Base-by-base conservation (phyloP, 306 rosid species). In the Betula pendula region DNA sequence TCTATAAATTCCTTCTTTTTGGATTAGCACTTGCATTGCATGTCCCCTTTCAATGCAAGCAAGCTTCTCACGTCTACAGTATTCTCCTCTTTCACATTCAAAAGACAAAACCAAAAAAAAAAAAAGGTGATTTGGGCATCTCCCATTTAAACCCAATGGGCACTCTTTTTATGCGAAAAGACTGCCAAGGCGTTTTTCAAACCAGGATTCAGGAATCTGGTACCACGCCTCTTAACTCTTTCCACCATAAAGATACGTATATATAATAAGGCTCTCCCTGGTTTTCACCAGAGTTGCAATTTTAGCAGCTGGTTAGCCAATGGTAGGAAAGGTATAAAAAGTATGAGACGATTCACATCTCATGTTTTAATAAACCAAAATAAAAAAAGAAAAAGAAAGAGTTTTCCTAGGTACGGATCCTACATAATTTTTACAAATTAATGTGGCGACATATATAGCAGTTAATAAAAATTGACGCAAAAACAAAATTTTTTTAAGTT, bases 1-100 rank as follows among this genome's bases (percentile, higher is more conserved):
- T 92, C 91, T 81, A 85, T 81, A 84, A 77, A 85, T 88, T 90
- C 87, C 77, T 81, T 50, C 42, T 78, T 80, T 86, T 88, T 70
- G 84, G 79, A 77, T 83, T 76, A 68, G 51, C 79, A 82, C 89
- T 87, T 89, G 81, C 86, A 84, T 87, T 90, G 89, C 92, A 87
- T 90, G 90, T 85, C 84, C 83, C 88, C 87, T 87, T 84, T 56
- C 24, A 87, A 84, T 56, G 77, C 81, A 82, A 82, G 55, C 75
- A 77, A 53, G 47, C 76, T 76, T 70, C 70, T 73, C 83, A 76
- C 70, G 85, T 45, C 77, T 65, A 73, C 74, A 81, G 86, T 67
- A 81, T 78, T 82, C 84, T 71, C 81, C 75, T 25, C 19, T 71
- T 67, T 35, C 2, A 2, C 53, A 20, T 59, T 38, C 68, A 56